A percentile compares a stretch with the other conserved stretches of the same genome.
Conservation (phyloP, 257 asterid genomes). For the Scutellaria barbata region DNA sequence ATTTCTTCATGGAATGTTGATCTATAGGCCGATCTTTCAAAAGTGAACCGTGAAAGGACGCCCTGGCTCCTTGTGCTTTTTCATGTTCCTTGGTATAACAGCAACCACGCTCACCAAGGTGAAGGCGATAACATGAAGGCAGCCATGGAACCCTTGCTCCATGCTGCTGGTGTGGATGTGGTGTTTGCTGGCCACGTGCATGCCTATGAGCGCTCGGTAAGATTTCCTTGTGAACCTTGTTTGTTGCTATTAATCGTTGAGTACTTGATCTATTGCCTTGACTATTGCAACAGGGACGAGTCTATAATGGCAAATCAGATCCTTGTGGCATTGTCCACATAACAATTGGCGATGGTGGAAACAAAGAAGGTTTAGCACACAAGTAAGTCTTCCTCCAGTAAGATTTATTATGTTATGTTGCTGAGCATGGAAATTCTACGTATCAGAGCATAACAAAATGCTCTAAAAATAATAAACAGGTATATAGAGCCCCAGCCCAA, state of each 20-base stretch:
- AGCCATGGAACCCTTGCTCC: conserved; percentile 80
- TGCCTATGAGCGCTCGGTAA: conserved; percentile 97
- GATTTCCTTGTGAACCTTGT: conserved; percentile 15
- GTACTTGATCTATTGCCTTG: conserved; percentile 18
- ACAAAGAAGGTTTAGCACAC: conserved; percentile 88
- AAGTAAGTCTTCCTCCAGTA: conserved; percentile 50
- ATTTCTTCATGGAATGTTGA: conserved; percentile 33
- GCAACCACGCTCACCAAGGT: conserved; percentile 85
- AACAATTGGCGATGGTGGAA: conserved; percentile 99
- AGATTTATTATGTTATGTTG: neutral
- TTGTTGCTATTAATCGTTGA: conserved; percentile 1
- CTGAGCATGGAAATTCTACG: neutral
- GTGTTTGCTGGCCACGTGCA: conserved; percentile 94
- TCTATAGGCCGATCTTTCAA: conserved; percentile 74
- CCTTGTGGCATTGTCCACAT: conserved; percentile 93
- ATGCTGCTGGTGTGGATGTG: conserved; percentile 84
- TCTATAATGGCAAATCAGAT: conserved; percentile 59
- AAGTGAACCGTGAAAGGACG: conserved; percentile 74
- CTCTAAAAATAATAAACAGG: conserved; percentile 43
- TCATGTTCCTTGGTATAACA: conserved; percentile 98
- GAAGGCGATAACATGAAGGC: conserved; percentile 89
- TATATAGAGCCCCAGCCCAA: conserved; percentile 63
- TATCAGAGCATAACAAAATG: neutral
- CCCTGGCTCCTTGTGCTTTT: conserved; percentile 88
- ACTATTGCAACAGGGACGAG: conserved; percentile 62